Evolutionary conservation across 2,329 filamentous ascomycete species (phyloP).

Genomic region (Monilinia aucupariae): DNA sequence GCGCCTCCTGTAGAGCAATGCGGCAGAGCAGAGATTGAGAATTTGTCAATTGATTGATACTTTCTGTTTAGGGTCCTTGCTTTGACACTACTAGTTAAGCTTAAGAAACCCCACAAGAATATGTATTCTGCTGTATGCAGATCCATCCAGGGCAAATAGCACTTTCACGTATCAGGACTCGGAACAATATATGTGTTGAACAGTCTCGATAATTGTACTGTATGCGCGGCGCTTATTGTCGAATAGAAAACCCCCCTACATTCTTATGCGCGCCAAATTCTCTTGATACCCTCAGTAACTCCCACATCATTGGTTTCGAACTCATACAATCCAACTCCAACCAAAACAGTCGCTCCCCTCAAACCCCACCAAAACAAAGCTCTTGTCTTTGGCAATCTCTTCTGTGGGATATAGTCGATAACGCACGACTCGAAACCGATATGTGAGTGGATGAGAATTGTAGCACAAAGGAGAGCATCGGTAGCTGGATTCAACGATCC

Average conservation of each 20-base stretch:
- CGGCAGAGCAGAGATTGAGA: background rate
- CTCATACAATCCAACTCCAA: constrained; percentile 88
- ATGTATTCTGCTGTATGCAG: background rate
- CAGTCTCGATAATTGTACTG: constrained; percentile 12
- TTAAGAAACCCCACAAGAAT: background rate
- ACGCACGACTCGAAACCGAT: constrained; percentile 89
- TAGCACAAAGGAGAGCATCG: constrained; percentile 78
- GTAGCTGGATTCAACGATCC: constrained; percentile 84
- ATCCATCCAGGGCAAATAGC: background rate
- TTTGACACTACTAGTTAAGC: background rate
- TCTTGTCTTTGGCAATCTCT: constrained; percentile 61
- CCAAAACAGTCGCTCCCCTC: constrained; percentile 70
- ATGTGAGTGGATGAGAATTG: constrained; percentile 87
- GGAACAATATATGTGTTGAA: background rate
- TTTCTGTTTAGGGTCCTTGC: background rate
- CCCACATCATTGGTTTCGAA: constrained; percentile 99
- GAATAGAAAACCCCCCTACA: constrained; percentile 10
- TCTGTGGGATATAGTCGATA: constrained; percentile 81
- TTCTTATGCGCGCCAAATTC: constrained; percentile 77
- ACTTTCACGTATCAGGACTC: constrained; percentile 8
- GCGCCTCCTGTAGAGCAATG: background rate
- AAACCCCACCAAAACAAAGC: constrained; percentile 71
- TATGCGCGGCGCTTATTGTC: constrained; percentile 1
- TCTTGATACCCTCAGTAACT: constrained; percentile 80
- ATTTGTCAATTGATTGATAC: background rate